Conservation (phyloP, 2,329 filamentous ascomycete genomes). For the Sporothrix mexicana region DNA sequence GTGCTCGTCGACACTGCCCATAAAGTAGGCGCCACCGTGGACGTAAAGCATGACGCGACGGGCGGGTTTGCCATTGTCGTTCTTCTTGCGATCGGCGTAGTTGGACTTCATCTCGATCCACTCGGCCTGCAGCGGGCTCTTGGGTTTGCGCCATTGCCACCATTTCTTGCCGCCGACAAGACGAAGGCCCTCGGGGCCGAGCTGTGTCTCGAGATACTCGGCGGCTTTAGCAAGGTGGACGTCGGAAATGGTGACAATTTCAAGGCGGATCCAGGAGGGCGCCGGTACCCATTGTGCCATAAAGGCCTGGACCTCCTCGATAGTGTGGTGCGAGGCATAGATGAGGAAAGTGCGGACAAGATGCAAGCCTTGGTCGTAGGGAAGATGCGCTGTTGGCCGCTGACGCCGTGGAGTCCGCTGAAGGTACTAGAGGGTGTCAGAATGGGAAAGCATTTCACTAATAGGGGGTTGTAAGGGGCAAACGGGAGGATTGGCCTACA, state of each 20-base stretch:
- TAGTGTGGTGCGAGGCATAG: slow-evolving; percentile 84
- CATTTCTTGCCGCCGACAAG: slow-evolving; percentile 80
- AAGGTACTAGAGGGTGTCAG: slow-evolving; percentile 67
- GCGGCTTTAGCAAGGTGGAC: slow-evolving; percentile 71
- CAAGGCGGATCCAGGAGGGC: slow-evolving; percentile 83
- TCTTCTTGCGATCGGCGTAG: slow-evolving; percentile 72
- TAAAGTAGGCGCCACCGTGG: slow-evolving; percentile 94
- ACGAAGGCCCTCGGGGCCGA: slow-evolving; percentile 77
- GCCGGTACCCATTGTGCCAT: slow-evolving; percentile 90
- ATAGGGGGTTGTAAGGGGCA: slow-evolving; percentile 1
- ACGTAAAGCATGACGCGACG: slow-evolving; percentile 86
- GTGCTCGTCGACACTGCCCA: slow-evolving; percentile 94
- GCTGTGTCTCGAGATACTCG: slow-evolving; percentile 68
- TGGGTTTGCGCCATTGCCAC: slow-evolving; percentile 85
- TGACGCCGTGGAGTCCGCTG: slow-evolving; percentile 75
- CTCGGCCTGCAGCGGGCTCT: slow-evolving; percentile 74
- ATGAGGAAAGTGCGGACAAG: slow-evolving; percentile 84
- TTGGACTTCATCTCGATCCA: slow-evolving; percentile 97
- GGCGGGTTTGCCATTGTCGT: slow-evolving; percentile 46
- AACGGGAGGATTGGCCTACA: slow-evolving; percentile 57
- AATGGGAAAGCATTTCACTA: not conserved
- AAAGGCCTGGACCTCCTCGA: slow-evolving; percentile 92
- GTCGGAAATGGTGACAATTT: slow-evolving; percentile 69
- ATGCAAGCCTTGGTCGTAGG: slow-evolving; percentile 90
- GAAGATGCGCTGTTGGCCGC: slow-evolving; percentile 87